Conservation (phyloP, 345 rosid genomes). For the Eucalyptus rudis region DNA sequence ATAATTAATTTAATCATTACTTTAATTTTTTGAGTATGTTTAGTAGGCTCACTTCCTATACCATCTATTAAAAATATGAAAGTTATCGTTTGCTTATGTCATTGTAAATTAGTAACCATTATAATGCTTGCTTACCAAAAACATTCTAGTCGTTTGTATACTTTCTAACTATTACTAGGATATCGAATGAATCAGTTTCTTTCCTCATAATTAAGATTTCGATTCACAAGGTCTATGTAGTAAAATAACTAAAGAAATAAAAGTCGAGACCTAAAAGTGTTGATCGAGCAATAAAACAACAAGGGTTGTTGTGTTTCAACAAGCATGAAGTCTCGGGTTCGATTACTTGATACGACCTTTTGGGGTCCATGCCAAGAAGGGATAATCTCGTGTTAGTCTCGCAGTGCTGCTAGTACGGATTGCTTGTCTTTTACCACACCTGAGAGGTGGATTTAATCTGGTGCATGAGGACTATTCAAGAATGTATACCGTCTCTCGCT, state of each 20-base stretch:
- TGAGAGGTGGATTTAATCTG: background rate
- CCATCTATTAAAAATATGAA: background rate
- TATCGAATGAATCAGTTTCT: background rate
- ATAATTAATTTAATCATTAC: background rate
- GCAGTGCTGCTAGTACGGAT: background rate
- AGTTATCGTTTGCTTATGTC: background rate
- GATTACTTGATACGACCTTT: background rate
- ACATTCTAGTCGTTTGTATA: background rate
- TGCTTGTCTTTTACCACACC: background rate
- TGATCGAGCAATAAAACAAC: background rate
- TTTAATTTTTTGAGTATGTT: background rate
- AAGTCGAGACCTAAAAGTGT: background rate
- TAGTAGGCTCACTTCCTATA: background rate
- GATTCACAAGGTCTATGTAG: background rate
- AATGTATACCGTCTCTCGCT: background rate
- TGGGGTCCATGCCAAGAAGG: background rate
- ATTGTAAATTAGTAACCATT: background rate
- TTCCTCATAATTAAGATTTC: background rate
- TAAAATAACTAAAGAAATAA: background rate
- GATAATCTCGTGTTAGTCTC: background rate
- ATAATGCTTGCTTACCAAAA: background rate
- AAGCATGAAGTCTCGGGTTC: background rate
- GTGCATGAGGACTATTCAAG: background rate
- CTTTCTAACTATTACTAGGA: background rate
- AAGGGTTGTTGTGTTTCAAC: background rate